Evolutionary conservation across 768 basidiomycete species (phyloP), one percentile per base, ranked within the genome.

Genomic region (Hypholoma fasciculare): DNA sequence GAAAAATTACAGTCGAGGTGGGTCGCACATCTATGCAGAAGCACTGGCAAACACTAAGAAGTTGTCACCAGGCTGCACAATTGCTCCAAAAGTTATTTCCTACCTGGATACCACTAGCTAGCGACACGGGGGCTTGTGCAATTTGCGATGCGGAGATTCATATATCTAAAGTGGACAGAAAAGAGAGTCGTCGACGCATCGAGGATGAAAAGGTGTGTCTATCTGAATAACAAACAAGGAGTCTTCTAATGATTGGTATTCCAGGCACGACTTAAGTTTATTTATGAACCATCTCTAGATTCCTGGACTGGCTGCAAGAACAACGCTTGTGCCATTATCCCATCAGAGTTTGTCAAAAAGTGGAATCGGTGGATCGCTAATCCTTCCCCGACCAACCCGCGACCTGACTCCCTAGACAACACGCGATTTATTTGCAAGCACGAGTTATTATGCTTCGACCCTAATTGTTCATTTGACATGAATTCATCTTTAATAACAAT

Each of bases 131-230:
- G 54, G 68, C 73, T 14, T 95, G 93, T 63, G 65, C 79, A 2
- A 63, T 86, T n/a, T 95, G 93, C 63, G 82, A 85, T 56, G 78
- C 79, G 1, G 69, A 77, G 11, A 73, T 82, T 17, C 79, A 84
- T 49, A 77, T 75, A 36, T 84, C 82, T 7, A 83, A 79, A 65
- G 85, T 85, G 65, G 86, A 84, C 59, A 88, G 82, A 64, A 81
- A 78, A 40, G 86, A 84, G 61, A 61, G 80, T 42, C 84, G 88
- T 40, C 86, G 79, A 68, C 81, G 77, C 56, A 88, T 88, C 23
- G 92, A 92, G 67, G 85, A 88, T 17, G 92, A 93, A 73, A 92
- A 90, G 85, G 92, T 88, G 54, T 27, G 56, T 49, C 44, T 56
- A 19, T 13, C 27, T 26, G 8, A 11, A 9, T 55, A 57, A 57